These are phyloP conservation scores for Aspergillus bombycis DNA, from an alignment of 2,329 filamentous ascomycete genomes.

Conservation along the genomic window DNA sequence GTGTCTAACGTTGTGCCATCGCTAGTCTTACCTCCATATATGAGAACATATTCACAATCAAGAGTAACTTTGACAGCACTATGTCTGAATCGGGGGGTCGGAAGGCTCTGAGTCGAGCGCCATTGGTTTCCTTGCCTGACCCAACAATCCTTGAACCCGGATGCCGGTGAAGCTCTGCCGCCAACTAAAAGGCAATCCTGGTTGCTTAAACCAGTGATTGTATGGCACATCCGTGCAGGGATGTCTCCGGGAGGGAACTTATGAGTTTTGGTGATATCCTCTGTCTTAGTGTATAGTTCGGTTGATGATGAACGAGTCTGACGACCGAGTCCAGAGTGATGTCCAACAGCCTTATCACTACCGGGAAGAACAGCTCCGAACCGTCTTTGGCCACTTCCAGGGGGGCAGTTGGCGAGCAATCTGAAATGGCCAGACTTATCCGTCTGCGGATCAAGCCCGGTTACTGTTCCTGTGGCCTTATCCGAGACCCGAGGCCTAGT, in stretches of 20 bases:
- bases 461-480: not conserved
- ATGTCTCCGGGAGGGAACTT: slow-evolving; percentile 44
- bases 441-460: not conserved
- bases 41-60: slow-evolving; percentile 51
- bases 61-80: slow-evolving; percentile 56
- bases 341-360: slow-evolving; percentile 33
- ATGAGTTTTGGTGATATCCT: slow-evolving; percentile 53
- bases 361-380: slow-evolving; percentile 61
- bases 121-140: slow-evolving; percentile 65
- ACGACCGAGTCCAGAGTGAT: slow-evolving; percentile 48
- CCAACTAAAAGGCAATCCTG: slow-evolving; percentile 69
- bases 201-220: slow-evolving; percentile 66
- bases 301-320: slow-evolving; percentile 54
- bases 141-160: slow-evolving; percentile 75
- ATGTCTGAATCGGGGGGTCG: slow-evolving; percentile 75
- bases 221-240: slow-evolving; percentile 69
- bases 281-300: slow-evolving; percentile 49
- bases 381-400: slow-evolving; percentile 56
- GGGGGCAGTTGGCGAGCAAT: slow-evolving; percentile 26
- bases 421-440: slow-evolving; percentile 21
- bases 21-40: slow-evolving; percentile 65
- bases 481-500: slow-evolving; percentile 28
- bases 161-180: slow-evolving; percentile 75
- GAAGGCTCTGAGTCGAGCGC: slow-evolving; percentile 67
- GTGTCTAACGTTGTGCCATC: slow-evolving; percentile 53